Base-by-base conservation (phyloP, 2,329 filamentous ascomycete genomes). In the Neoscytalidium dimidiatum region DNA sequence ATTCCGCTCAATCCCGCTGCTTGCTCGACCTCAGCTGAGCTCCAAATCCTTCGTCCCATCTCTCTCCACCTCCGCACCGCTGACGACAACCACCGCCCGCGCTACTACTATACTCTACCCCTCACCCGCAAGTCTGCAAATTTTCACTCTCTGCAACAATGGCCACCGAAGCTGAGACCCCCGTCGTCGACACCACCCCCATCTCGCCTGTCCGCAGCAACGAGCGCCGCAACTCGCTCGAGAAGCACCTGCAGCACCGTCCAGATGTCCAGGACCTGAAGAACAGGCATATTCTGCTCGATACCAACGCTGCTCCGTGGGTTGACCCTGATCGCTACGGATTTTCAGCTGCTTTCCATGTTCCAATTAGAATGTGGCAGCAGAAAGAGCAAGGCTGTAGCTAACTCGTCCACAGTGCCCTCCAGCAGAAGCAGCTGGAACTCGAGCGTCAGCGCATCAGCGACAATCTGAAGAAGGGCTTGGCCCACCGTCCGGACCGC, bases 301-400 rank as follows among this genome's bases (percentile, higher is more conserved):
- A 90, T 71, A 90, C 87, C 2, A 88, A 82, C 71, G 86, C 87
- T 69, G 89, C 89, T 49, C 89, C 89, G 84, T 90, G 80, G 67
- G 85, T 76, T 3, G n/a, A 26, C 26, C 38, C 48, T 46, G 21
- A 29, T n/a, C 53, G 8, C 28, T n/a, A 8, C 29, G 52, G 52
- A n/a, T 35, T 21, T 29, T 28, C 3, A 9, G 4, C 28, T 0
- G 28, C 46, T 13, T 49, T 23, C 11, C 14, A 19, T 43, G 11
- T n/a, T 9, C 14, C 19, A 21, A 6, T 7, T 8, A 9, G 14
- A 17, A 38, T 4, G 23, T 13, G 46, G 11, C 23, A 51, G 17
- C 17, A 28, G 13, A 11, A 3, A 33, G 1, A 9, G n/a, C 26
- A 31, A n/a, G 8, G 13, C 33, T 44, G 26, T n/a, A 17, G 2